Conservation (phyloP, 129 eudicot species). For the Arctium lappa region DNA sequence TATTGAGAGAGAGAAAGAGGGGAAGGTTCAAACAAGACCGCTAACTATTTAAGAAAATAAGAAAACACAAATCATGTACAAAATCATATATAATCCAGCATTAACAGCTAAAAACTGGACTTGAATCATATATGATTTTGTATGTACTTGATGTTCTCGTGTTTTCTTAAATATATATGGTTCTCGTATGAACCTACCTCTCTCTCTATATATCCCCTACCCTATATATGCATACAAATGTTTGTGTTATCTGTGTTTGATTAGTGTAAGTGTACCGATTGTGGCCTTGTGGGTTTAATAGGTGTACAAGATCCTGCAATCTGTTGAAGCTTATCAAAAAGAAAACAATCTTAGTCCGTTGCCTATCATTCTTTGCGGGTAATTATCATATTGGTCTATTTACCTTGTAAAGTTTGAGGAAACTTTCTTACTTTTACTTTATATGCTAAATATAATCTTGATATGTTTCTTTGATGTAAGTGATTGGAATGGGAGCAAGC, state of each 20-base stretch:
- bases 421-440: not conserved
- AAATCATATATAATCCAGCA: too few species aligned
- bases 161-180: too few species aligned
- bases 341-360: constrained; percentile 67
- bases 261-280: not conserved
- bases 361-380: constrained; percentile 86
- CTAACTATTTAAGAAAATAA: too few species aligned
- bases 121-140: too few species aligned
- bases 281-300: constrained; percentile 9
- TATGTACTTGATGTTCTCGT: not conserved
- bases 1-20: too few species aligned
- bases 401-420: not conserved
- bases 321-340: constrained; percentile 71
- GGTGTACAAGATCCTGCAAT: constrained; percentile 83
- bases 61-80: too few species aligned
- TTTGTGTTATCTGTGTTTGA: not conserved
- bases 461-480: constrained; percentile 25
- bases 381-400: constrained; percentile 4
- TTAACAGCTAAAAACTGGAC: too few species aligned
- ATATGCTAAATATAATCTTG: not conserved
- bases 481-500: constrained; percentile 99
- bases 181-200: not conserved
- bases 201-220: not conserved
- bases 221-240: not conserved
- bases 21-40: too few species aligned